phyloP scores from a whole-genome alignment of 352 stramenopile species.

The Globisporangium recalcitrans region DNA sequence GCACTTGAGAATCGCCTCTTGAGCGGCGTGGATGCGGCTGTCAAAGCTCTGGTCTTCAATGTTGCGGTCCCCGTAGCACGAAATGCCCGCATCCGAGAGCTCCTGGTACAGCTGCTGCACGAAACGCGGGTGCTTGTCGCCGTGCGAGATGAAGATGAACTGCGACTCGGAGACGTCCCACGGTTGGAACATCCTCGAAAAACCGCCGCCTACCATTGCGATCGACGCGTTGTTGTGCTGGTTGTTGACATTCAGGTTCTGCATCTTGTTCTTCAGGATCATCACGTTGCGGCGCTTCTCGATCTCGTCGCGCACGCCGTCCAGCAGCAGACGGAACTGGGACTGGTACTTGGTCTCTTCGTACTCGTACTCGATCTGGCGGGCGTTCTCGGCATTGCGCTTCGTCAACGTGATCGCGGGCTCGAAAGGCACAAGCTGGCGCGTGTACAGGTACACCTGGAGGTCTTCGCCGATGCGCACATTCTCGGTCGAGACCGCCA shows the following conservation, averaged over 20 bases:
- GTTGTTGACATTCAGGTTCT: slow-evolving; percentile 19
- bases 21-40: slow-evolving; percentile 65
- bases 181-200: slow-evolving; percentile 55
- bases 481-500: slow-evolving; percentile 66
- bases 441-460: slow-evolving; percentile 82
- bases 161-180: slow-evolving; percentile 46
- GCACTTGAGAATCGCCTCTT: slow-evolving; percentile 77
- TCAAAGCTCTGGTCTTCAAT: slow-evolving; percentile 59
- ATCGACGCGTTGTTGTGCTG: slow-evolving; percentile 25
- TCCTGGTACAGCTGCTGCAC: slow-evolving; percentile 63
- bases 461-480: slow-evolving; percentile 66
- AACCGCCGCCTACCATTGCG: slow-evolving; percentile 22
- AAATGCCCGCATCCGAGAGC: slow-evolving; percentile 41
- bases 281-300: slow-evolving; percentile 59
- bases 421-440: slow-evolving; percentile 78
- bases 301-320: slow-evolving; percentile 81
- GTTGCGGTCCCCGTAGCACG: slow-evolving; percentile 67
- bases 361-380: slow-evolving; percentile 81
- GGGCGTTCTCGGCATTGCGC: slow-evolving; percentile 43
- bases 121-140: slow-evolving; percentile 66
- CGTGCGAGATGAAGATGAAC: slow-evolving; percentile 79
- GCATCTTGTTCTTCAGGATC: slow-evolving; percentile 35
- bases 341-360: slow-evolving; percentile 58
- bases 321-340: slow-evolving; percentile 72
- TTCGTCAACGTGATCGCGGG: slow-evolving; percentile 49